Base-by-base conservation (phyloP, 2,329 filamentous ascomycete species). In the Cadophora gregata region DNA sequence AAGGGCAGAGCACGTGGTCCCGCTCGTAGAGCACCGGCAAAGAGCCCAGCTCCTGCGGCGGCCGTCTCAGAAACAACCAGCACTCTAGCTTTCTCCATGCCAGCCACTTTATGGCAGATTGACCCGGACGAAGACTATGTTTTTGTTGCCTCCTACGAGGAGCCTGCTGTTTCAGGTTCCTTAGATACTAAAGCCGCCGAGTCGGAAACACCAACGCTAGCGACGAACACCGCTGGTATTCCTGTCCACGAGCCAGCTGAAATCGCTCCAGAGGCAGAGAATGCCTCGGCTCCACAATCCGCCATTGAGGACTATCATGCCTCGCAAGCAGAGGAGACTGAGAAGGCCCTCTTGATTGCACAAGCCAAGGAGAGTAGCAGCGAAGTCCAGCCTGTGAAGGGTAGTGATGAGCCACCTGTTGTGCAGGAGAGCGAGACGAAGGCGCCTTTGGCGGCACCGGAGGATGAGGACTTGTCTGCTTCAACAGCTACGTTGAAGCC, bases 1-100 rank as follows among this genome's bases (percentile, higher is more conserved):
- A 98, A 98, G 81, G 89, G 93, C 27, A 87, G 96, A 71, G 96
- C 96, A 25, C 90, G 93, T 71, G 96, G 96, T 12, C 96, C 96
- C 19, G 89, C 93, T 72, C 87, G 93, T 71, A 86, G 93, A 76
- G 88, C 91, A 27, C 86, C 88, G 33, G 82, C 85, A 12, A 85
- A 81, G 79, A 76, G 67, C 60, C 69, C 72, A 19, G 67, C 72
- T 29, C 73, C 75, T 51, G 53, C 67, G 61, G 66, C 64, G 62
- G 65, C 64, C 31, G 48, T 63, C 8, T 31, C 62, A 16, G 70
- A 70, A 29, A 65, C 67, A 29, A 31, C 69, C 16, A 58, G 38
- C 16, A 53, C 63, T 36, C 62, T 75, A 1, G 63, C 50, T 14
- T 70, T 81, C 64, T 78, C 77, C 14, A 72, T 70, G 2, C 71